Conservation (phyloP, 2,329 filamentous ascomycete species). For the Monosporascus sp. region DNA sequence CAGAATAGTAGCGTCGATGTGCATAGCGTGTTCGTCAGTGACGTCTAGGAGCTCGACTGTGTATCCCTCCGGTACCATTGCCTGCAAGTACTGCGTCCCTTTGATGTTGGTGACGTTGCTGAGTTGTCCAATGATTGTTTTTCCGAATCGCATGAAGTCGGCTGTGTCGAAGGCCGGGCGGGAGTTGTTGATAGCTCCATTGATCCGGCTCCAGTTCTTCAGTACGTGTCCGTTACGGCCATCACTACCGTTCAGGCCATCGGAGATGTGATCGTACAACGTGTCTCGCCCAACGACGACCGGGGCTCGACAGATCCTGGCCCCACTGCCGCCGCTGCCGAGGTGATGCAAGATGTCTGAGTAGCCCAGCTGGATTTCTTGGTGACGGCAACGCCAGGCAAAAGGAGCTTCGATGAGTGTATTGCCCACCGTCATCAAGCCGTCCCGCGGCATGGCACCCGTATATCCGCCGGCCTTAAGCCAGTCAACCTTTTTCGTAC, state of each 20-base stretch:
- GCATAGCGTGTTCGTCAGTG: constrained; percentile 24
- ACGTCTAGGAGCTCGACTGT: constrained; percentile 22
- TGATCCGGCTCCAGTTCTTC: too few species aligned
- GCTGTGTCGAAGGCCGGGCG: constrained; percentile 29
- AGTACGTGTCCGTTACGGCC: too few species aligned
- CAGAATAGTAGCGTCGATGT: constrained; percentile 27
- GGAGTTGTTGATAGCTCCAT: constrained; percentile 28
- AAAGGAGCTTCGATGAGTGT: constrained; percentile 27
- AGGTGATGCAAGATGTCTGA: too few species aligned
- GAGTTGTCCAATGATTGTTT: constrained; percentile 24
- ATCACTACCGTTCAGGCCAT: too few species aligned
- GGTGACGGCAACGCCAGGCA: constrained; percentile 22
- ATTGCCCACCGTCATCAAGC: constrained; percentile 27
- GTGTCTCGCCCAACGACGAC: not conserved
- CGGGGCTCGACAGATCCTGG: too few species aligned
- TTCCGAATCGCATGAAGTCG: constrained; percentile 30
- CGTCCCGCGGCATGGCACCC: constrained; percentile 28
- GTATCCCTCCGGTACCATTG: constrained; percentile 21
- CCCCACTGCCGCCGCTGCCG: too few species aligned
- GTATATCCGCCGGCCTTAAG: constrained; percentile 24
- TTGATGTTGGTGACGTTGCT: constrained; percentile 28
- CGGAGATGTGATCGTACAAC: too few species aligned
- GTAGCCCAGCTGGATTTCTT: constrained; percentile 17
- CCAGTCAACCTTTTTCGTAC: constrained; percentile 18
- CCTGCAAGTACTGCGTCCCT: constrained; percentile 25